These are phyloP conservation scores for Microbotryomycetes sp. DNA, from an alignment of 1,284 basidiomycete genomes.

Conservation along the genomic window DNA sequence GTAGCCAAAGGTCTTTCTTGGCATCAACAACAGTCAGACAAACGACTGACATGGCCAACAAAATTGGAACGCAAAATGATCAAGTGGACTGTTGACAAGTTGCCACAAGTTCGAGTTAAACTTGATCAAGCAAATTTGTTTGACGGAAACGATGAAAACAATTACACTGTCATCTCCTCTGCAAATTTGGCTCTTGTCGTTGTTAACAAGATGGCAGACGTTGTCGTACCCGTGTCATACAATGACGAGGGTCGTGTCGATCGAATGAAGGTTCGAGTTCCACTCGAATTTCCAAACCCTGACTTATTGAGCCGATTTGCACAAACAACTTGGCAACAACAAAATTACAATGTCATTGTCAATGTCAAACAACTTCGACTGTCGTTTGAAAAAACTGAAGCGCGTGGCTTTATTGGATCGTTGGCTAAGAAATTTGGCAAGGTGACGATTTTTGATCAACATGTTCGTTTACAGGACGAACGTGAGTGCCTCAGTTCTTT, in stretches of 20 bases:
- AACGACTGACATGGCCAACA: slow-evolving; percentile 6
- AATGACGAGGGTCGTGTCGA: slow-evolving; percentile 14
- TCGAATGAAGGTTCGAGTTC: slow-evolving; percentile 21
- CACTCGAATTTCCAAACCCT: slow-evolving; percentile 27
- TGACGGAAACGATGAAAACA: not conserved
- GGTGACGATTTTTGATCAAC: slow-evolving; percentile 3
- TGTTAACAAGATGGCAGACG: slow-evolving; percentile 14
- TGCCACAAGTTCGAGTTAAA: slow-evolving; percentile 16
- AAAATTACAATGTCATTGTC: slow-evolving; percentile 16
- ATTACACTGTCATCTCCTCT: no score
- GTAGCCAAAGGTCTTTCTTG: slow-evolving; percentile 31
- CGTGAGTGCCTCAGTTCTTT: slow-evolving; percentile 1
- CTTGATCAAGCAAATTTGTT: slow-evolving; percentile 16
- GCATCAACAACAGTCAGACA: slow-evolving; percentile 27
- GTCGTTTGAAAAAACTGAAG: slow-evolving; percentile 2
- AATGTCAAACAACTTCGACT: slow-evolving; percentile 7
- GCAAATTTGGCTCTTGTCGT: slow-evolving; percentile 23
- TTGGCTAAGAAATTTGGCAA: slow-evolving; percentile 11
- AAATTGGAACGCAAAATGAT: slow-evolving; percentile 23
- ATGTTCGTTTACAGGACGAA: slow-evolving; percentile 6
- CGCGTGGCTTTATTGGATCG: slow-evolving; percentile 2
- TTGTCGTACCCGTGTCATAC: slow-evolving; percentile 29
- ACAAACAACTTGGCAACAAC: slow-evolving; percentile 12
- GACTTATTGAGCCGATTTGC: slow-evolving; percentile 17
- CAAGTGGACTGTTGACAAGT: slow-evolving; percentile 22